A percentile compares a stretch with the other conserved stretches of the same genome.
Conservation (phyloP, 2,329 filamentous ascomycete genomes). For the Monosporascus sp. region DNA sequence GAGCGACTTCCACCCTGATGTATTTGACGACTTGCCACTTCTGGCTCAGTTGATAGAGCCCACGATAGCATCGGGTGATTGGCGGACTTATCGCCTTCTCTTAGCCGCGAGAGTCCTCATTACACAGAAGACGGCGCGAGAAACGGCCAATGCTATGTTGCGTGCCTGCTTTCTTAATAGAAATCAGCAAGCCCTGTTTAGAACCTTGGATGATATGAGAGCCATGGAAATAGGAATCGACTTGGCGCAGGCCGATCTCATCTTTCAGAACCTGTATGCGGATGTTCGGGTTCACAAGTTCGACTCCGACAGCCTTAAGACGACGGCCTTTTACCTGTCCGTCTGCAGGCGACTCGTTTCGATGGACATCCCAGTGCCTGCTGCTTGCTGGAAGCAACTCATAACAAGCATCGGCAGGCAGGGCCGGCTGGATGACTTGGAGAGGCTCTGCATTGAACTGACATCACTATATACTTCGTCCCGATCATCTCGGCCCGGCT, state of each 20-base stretch:
- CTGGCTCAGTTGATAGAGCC: constrained; percentile 34
- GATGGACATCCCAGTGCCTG: constrained; percentile 35
- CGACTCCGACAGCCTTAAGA: constrained; percentile 13
- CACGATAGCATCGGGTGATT: constrained; percentile 32
- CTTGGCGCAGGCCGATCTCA: constrained; percentile 20
- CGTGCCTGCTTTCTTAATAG: constrained; percentile 21
- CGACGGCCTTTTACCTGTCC: constrained; percentile 25
- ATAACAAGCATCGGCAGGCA: constrained; percentile 39
- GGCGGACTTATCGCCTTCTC: constrained; percentile 39
- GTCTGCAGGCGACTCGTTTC: constrained; percentile 32
- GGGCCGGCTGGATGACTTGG: constrained; percentile 40
- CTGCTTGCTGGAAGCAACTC: constrained; percentile 38
- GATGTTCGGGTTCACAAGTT: constrained; percentile 11
- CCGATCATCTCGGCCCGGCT: constrained; percentile 22
- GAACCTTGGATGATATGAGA: constrained; percentile 34
- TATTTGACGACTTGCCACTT: constrained; percentile 44
- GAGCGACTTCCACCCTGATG: constrained; percentile 51
- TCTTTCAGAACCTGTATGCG: constrained; percentile 24
- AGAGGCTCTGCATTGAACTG: constrained; percentile 39
- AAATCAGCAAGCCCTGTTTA: constrained; percentile 22
- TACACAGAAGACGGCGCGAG: constrained; percentile 22
- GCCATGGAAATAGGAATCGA: constrained; percentile 28
- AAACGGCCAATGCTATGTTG: constrained; percentile 31
- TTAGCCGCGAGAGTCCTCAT: constrained; percentile 36
- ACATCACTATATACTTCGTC: constrained; percentile 31